Base-by-base conservation (phyloP, 2,329 filamentous ascomycete species). In the Akanthomyces muscarius region DNA sequence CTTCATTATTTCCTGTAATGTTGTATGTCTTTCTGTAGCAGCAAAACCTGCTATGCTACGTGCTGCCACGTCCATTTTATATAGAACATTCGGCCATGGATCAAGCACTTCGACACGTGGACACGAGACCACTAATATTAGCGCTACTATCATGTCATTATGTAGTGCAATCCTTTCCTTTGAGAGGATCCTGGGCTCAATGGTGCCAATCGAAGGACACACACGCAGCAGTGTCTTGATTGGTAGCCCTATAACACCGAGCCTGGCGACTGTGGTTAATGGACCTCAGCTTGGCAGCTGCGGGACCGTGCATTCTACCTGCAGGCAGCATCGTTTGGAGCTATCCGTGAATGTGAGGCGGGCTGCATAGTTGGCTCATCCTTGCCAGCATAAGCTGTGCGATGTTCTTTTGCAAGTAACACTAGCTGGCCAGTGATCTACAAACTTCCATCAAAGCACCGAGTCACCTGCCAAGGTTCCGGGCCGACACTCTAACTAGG, bases 291-390 rank as follows among this genome's bases (percentile, higher is more conserved):
- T n/a, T 53, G 18, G 10, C 28, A 42, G 4, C 16, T 61, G 51
- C 30, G 51, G 59, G 51, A 41, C 59, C 50, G 28, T 61, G 59
- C 59, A 61, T 41, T 30, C n/a, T 28, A 42, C 42, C 28, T 28
- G 51, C 42, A 44, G 42, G 38, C 41, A 48, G 44, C 28, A 41
- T 47, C 5, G 36, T 55, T 54, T 13, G 38, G 21, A 41, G 25
- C 41, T 30, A n/a, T 18, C 4, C 16, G 4, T n/a, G 18, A 44
- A 18, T 10, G 47, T 52, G 47, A 44, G 57, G 45, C 38, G 36
- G 41, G 36, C 57, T 11, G 45, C 36, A 36, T 36, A n/a, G n/a
- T 36, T 38, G 13, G 36, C 56, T 18, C 23, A 30, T 18, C 52
- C 25, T 33, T 44, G 42, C 55, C 36, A 1, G 25, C 28, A 51